Base-by-base conservation (phyloP, 345 rosid species). In the Citrus reticulata region DNA sequence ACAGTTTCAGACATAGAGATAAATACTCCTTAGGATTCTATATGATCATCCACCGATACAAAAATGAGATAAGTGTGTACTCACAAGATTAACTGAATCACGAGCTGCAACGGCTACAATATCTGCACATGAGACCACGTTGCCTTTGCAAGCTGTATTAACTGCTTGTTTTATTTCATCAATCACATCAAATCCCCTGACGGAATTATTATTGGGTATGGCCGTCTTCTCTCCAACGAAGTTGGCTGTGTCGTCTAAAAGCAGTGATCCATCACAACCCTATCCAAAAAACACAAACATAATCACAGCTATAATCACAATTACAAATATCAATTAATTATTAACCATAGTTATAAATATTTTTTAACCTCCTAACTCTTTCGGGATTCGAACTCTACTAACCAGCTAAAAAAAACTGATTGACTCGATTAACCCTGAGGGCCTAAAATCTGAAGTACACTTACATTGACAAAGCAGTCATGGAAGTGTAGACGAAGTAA, bases 191-290 rank as follows among this genome's bases (percentile, higher is more conserved):
- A 86, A 90, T 29, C 91, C 92, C 19, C 95, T 64, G 5, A 80
- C 66, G 0, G 92, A 90, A 11, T 84, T 82, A 24, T 17, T 27
- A 57, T 90, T 91, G 2, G 88, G 77, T 3, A 0, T 0, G 0
- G 91, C 89, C 25, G 75, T 76, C 82, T 89, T 90, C 81, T 91
- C 92, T 11, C 90, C 88, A 29, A 62, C 83, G 2, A 87, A 81
- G 11, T 83, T 83, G 7, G 90, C 22, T 2, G 91, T 77, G 42
- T 80, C 68, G 77, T 90, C 93, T 63, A 92, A 70, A 62, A 90
- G 86, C 76, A 88, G 55, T 34, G 93, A 92, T 0, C 81, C 93
- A 40, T 92, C 93, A 54, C 93, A 91, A 11, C 95, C 95, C 91
- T 88, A 49, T 7, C 35, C 4, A 66, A 66, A 9, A 29, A 11